phyloP scores from a whole-genome alignment of 495 filamentous ascomycete species.

The Aspergillus bridgeri region DNA sequence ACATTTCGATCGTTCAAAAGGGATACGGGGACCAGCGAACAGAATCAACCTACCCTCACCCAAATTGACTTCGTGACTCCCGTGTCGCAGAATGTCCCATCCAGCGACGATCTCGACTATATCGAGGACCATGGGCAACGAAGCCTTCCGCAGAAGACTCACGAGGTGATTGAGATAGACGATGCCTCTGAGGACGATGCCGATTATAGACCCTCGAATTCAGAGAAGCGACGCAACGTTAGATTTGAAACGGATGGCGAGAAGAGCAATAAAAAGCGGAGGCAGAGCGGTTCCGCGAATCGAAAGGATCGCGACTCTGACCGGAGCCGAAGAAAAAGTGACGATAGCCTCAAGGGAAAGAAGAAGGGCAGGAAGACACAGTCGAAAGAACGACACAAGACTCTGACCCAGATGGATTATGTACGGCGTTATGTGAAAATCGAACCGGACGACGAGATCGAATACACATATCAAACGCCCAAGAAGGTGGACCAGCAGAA shows the following conservation, averaged over 20 bases:
- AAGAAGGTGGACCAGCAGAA: slow-evolving; percentile 9
- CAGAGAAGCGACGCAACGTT: slow-evolving; percentile 12
- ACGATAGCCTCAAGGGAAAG: slow-evolving; percentile 14
- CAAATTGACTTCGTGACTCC: slow-evolving; percentile 43
- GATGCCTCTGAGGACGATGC: slow-evolving; percentile 27
- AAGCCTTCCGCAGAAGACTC: neutral
- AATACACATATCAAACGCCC: slow-evolving; percentile 29
- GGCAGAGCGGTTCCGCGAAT: slow-evolving; percentile 11
- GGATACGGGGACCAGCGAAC: slow-evolving; percentile 16
- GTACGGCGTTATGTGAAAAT: slow-evolving; percentile 40
- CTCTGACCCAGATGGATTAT: slow-evolving; percentile 48
- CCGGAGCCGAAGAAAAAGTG: slow-evolving; percentile 19
- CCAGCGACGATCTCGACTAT: slow-evolving; percentile 36
- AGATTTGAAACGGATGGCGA: slow-evolving; percentile 23
- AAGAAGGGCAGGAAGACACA: slow-evolving; percentile 25
- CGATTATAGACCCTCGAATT: slow-evolving; percentile 21
- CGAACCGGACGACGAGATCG: slow-evolving; percentile 38
- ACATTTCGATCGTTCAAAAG: slow-evolving; percentile 21
- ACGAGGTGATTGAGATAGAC: slow-evolving; percentile 25
- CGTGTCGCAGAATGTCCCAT: slow-evolving; percentile 13
- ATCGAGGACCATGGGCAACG: slow-evolving; percentile 15
- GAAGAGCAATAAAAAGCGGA: slow-evolving; percentile 5
- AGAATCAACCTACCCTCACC: slow-evolving; percentile 39
- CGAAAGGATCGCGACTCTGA: neutral
- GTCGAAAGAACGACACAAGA: slow-evolving; percentile 32